Percentiles rank a stretch among this genome's conserved stretches.
Evolutionary conservation across 139 green algal genomes (phyloP).

Genomic region (Mesotaenium endlicherianum): DNA sequence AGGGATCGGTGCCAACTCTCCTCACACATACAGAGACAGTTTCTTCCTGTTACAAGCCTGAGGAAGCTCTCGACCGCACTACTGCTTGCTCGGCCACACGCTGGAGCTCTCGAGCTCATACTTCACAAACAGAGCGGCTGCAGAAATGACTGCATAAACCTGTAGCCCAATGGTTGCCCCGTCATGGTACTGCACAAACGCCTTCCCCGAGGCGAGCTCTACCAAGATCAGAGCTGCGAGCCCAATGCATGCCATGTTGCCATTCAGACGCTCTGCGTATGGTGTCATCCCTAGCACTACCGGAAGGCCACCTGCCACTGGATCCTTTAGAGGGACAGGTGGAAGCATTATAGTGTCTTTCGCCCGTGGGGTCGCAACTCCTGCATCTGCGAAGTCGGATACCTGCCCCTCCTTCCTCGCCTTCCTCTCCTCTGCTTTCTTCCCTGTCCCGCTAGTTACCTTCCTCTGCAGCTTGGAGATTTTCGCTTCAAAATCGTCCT

Average conservation of each 20-base stretch:
- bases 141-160: slow-evolving; percentile 11
- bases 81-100: slow-evolving; percentile 39
- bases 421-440: slow-evolving; percentile 35
- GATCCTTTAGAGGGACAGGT: neutral
- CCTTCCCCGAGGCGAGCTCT: slow-evolving; percentile 16
- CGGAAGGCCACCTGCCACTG: slow-evolving; percentile 17
- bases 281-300: slow-evolving; percentile 12
- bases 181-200: slow-evolving; percentile 27
- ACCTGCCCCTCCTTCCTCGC: neutral
- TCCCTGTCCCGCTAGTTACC: slow-evolving; percentile 11
- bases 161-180: slow-evolving; percentile 11
- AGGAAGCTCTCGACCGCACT: no score
- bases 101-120: slow-evolving; percentile 21
- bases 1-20: no score
- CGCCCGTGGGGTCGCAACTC: neutral
- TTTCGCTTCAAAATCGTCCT: slow-evolving; percentile 25
- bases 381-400: neutral
- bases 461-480: neutral
- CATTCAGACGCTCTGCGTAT: slow-evolving; percentile 27
- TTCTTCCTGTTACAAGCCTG: no score
- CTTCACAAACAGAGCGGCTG: slow-evolving; percentile 28
- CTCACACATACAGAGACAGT: no score
- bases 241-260: neutral
- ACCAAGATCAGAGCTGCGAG: slow-evolving; percentile 19
- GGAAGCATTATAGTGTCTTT: slow-evolving; percentile 1